Conservation (phyloP, 1,284 basidiomycete species). For the Ceratobasidium sp. region DNA sequence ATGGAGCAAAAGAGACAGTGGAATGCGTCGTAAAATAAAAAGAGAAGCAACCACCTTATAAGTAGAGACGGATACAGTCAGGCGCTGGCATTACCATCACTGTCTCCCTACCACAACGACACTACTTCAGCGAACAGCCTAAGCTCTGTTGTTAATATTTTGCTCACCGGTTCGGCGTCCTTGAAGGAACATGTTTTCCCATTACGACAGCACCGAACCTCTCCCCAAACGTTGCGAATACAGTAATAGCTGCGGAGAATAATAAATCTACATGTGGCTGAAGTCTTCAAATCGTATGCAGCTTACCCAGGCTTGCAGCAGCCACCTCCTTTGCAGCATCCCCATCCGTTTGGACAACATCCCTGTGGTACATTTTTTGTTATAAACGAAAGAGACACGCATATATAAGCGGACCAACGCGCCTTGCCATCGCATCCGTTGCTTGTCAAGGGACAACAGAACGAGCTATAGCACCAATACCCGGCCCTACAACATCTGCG, state of each 20-base stretch:
- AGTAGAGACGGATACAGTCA: too few species aligned
- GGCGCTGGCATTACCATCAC: too few species aligned
- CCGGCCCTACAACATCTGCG: not conserved
- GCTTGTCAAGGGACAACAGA: not conserved
- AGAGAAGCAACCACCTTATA: too few species aligned
- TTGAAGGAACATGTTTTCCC: not conserved
- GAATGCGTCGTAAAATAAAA: too few species aligned
- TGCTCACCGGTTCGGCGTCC: too few species aligned
- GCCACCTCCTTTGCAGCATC: conserved; percentile 7
- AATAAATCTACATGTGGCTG: too few species aligned
- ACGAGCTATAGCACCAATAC: not conserved
- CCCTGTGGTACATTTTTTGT: not conserved
- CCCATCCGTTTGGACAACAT: conserved; percentile 2
- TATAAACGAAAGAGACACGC: not conserved
- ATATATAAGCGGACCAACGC: not conserved
- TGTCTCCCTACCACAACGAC: too few species aligned
- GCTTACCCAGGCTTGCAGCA: conserved; percentile 20
- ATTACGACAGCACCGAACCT: not conserved
- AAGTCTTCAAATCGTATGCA: not conserved
- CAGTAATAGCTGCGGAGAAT: not conserved
- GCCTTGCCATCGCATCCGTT: conserved; percentile 15
- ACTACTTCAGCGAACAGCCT: too few species aligned
- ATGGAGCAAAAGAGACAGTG: too few species aligned
- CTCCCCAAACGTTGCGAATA: not conserved
- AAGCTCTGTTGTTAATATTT: too few species aligned